Evolutionary conservation across 2,329 filamentous ascomycete species (phyloP).

Genomic region (Drechmeria coniospora): DNA sequence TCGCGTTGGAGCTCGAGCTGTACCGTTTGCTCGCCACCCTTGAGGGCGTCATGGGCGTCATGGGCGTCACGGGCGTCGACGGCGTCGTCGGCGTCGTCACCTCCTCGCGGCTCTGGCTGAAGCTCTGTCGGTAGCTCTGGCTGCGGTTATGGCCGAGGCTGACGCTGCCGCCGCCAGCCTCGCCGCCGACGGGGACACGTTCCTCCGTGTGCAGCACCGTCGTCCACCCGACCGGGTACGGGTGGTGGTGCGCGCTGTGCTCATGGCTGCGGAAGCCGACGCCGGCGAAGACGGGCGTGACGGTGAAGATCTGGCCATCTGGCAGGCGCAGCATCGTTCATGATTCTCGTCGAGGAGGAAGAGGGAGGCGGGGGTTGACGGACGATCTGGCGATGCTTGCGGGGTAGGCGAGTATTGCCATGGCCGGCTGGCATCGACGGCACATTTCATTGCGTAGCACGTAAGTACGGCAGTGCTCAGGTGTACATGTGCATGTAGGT

Average conservation of each 20-base stretch:
- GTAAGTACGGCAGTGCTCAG: too few species aligned
- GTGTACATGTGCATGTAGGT: too few species aligned
- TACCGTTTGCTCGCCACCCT: too few species aligned
- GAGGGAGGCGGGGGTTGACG: too few species aligned
- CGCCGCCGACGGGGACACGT: constrained; percentile 3
- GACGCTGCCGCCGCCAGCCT: constrained; percentile 1
- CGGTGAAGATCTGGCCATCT: constrained; percentile 71
- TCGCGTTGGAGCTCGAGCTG: constrained; percentile 1
- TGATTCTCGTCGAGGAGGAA: too few species aligned
- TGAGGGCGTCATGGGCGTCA: too few species aligned
- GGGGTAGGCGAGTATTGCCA: too few species aligned
- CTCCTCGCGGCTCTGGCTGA: too few species aligned
- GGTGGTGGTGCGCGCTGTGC: constrained; percentile 48
- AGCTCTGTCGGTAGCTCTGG: neutral
- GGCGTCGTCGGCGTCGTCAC: constrained; percentile 9
- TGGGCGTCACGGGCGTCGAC: constrained; percentile 15
- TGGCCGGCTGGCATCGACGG: too few species aligned
- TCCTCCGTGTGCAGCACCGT: constrained; percentile 59
- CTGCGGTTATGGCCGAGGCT: neutral
- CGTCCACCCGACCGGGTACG: constrained; percentile 79
- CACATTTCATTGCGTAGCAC: too few species aligned
- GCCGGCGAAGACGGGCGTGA: constrained; percentile 80
- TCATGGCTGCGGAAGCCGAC: constrained; percentile 79
- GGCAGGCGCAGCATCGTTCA: constrained; percentile 60
- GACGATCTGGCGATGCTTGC: too few species aligned